Evolutionary conservation across 2,329 filamentous ascomycete genomes (phyloP), one percentile per base, ranked within the genome.

Genomic region (Ceratocystis alfenasii): DNA sequence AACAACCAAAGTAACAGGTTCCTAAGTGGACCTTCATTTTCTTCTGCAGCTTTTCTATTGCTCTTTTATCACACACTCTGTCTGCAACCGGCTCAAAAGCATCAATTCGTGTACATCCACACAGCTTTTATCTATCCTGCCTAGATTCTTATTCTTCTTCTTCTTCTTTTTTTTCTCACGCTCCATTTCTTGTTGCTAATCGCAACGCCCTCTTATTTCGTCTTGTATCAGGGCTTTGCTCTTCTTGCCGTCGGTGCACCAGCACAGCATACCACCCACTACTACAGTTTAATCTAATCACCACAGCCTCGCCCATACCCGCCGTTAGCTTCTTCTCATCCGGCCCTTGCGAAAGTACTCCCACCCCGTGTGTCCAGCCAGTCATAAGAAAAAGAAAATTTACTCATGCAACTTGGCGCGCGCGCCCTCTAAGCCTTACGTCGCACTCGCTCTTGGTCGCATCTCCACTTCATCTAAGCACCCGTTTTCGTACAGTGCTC

Each of bases 11-110:
- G 28, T 28, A 59, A n/a, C 53, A 4, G 15, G 10, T 30, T 17
- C 7, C 53, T 15, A 30, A 57, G 55, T n/a, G 22, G 55, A 59
- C 25, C 55, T 59, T 30, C 55, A 59, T 59, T 59, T 59, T 59
- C 55, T 36, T 59, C 55, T 12, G 28, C 25, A 25, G 15, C 22
- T 17, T 33, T 36, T 57, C 53, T 57, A 17, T 25, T 33, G 28
- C 48, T 25, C 48, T 53, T 4, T 25, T 1, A 30, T 57, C 50
- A 25, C 20, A 30, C 22, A 48, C 17, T 12, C 36, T 8, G 25
- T 41, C 36, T 8, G 15, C 55, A 36, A 59, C 55, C 55, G 6
- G 55, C 28, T 30, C 28, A 22, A 53, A n/a, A n/a, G 22, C 48
- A 25, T 53, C 36, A 41, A 41, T 41, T 41, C 36, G 36, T 41